Evolutionary conservation across 306 rosid species (phyloP).

Genomic region (barrel medic (Medicago truncatula)): DNA sequence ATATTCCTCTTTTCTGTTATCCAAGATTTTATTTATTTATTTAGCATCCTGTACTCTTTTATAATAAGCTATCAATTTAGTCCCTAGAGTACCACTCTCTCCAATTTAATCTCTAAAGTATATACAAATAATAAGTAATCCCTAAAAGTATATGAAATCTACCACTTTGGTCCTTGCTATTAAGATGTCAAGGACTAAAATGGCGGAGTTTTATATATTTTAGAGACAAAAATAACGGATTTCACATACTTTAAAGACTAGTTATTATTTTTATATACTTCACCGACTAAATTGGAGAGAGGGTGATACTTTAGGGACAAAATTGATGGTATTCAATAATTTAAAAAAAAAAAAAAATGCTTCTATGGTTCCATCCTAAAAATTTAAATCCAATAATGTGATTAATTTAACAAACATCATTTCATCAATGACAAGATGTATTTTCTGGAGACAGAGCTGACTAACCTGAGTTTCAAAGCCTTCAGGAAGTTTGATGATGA

Average conservation of each 20-base stretch:
- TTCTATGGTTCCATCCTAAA: no score
- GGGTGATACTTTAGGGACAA: no score
- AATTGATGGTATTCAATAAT: no score
- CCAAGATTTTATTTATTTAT: not conserved
- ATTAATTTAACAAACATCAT: constrained; percentile 5
- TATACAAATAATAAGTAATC: not conserved
- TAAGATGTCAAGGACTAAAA: not conserved
- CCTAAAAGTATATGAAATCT: not conserved
- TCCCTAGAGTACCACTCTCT: not conserved
- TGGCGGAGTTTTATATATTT: not conserved
- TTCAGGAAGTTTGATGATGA: constrained; percentile 89
- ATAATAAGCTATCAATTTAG: not conserved
- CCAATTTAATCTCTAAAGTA: not conserved
- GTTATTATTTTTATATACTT: not conserved
- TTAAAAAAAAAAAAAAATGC: no score
- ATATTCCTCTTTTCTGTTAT: not conserved
- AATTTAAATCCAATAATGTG: constrained; percentile 34
- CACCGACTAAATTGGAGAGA: not conserved
- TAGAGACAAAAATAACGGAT: no score
- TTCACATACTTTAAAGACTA: no score
- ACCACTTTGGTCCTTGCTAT: not conserved
- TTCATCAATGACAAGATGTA: constrained; percentile 2
- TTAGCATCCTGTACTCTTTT: not conserved
- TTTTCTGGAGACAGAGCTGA: constrained; percentile 16
- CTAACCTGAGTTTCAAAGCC: constrained; percentile 96